phyloP scores from a whole-genome alignment of 2,329 filamentous ascomycete genomes.

The Grosmannia clavigera region DNA sequence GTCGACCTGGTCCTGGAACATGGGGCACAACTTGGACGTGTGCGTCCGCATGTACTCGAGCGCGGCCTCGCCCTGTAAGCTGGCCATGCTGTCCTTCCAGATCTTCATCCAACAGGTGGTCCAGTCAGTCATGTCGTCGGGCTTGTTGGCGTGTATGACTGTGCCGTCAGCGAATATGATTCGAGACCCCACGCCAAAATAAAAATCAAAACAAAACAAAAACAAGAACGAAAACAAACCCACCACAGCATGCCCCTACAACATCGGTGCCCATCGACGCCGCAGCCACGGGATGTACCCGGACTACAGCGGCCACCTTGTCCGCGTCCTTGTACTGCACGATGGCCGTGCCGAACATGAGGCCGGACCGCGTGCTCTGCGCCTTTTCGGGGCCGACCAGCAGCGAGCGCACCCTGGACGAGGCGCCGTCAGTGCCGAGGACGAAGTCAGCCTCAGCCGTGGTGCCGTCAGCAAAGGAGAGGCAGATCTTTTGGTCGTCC shows the following conservation, averaged over 20 bases:
- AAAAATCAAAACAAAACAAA: not conserved
- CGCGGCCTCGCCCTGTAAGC: slow-evolving; percentile 23
- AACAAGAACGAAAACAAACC: not conserved
- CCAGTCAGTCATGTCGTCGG: slow-evolving; percentile 17
- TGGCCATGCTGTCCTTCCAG: slow-evolving; percentile 17
- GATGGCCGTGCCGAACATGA: slow-evolving; percentile 18
- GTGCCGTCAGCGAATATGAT: not conserved
- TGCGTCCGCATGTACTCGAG: slow-evolving; percentile 17
- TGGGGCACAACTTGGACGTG: slow-evolving; percentile 16
- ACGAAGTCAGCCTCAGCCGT: slow-evolving; percentile 16
- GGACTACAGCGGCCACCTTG: slow-evolving; percentile 16
- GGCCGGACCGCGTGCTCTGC: slow-evolving; percentile 17
- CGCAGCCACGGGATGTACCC: slow-evolving; percentile 20
- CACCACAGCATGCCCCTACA: slow-evolving; percentile 16
- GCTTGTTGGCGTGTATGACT: slow-evolving; percentile 15
- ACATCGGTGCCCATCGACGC: slow-evolving; percentile 18
- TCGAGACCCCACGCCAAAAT: not conserved
- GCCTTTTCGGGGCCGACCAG: slow-evolving; percentile 16
- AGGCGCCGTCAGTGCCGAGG: slow-evolving; percentile 21
- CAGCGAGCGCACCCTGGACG: slow-evolving; percentile 19
- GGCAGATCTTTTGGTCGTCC: not conserved
- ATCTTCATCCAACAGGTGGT: slow-evolving; percentile 24
- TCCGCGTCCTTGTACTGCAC: slow-evolving; percentile 16
- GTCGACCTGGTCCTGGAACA: slow-evolving; percentile 21
- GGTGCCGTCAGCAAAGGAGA: slow-evolving; percentile 18